phyloP scores from a whole-genome alignment of 495 filamentous ascomycete genomes.

The Penicillium simplicissimum region DNA sequence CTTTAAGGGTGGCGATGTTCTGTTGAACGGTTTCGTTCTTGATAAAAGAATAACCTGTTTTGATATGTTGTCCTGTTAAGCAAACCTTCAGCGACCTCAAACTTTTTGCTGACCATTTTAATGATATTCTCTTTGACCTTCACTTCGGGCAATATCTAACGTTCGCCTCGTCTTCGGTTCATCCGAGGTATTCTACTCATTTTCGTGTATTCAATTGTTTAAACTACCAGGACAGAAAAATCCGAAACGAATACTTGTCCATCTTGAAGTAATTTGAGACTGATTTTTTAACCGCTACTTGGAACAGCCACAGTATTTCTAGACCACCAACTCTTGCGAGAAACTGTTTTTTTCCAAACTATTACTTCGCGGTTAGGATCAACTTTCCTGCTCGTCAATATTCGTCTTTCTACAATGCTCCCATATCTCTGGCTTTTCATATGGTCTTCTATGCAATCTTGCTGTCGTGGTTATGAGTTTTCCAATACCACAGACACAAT shows the following conservation, averaged over 20 bases:
- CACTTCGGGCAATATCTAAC: neutral
- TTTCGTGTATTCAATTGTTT: neutral
- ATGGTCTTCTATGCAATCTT: neutral
- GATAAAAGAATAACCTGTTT: neutral
- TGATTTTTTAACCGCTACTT: neutral
- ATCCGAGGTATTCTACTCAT: neutral
- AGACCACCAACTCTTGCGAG: neutral
- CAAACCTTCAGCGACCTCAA: neutral
- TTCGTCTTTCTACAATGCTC: neutral
- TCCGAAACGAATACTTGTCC: too few relatives aligned
- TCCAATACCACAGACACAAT: neutral
- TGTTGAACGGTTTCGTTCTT: neutral
- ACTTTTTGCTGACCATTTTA: neutral
- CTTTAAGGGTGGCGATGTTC: neutral
- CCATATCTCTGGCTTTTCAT: neutral
- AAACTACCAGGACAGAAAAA: neutral
- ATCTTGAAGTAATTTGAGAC: too few relatives aligned
- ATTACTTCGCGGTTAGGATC: neutral
- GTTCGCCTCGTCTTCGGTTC: neutral
- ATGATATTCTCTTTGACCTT: neutral
- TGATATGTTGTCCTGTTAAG: neutral
- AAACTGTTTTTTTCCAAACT: neutral
- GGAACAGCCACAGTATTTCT: neutral
- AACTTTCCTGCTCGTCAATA: neutral
- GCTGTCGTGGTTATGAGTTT: neutral